Base-by-base conservation (phyloP, 805 yeast species). In the Scheffersomyces amazonensis region DNA sequence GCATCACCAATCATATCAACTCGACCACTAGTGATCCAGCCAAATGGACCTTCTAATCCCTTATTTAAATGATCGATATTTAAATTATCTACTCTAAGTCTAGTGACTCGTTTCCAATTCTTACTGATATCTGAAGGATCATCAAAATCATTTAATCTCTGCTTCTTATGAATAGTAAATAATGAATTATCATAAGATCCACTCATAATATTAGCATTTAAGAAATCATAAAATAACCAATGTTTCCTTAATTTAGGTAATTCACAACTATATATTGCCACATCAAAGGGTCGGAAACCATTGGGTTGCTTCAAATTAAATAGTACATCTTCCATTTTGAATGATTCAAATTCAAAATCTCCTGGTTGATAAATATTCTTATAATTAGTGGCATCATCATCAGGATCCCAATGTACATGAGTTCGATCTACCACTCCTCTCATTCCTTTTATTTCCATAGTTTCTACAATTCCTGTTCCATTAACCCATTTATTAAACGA, bases 1-100 rank as follows among this genome's bases (percentile, higher is more conserved):
- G 91, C 79, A 54, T 93, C 97, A 6, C 96, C 97, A 46, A 87
- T 66, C 81, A 93, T 83, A 60, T 93, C 97, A 16, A 91, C 98
- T 36, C 80, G 80, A 11, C 99, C 99, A 44, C 78, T 75, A 5
- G 87, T 80, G 39, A 93, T 91, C 99, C 99, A 93, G 5, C 98
- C 97, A 61, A 93, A 88, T 10, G 98, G 96, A 0, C 99, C 99
- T 38, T 81, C 81, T 40, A 87, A 75, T 0, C 97, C 98, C 1
- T 87, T 78, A 55, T 93, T 93, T 41, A 93, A 64, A 61, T 93
- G 98, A 49, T 91, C 96, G 27, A 93, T 76, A 53, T 80, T 82
- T 39, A 93, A 75, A 20, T 88, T 81, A 56, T 93, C 98, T 25
- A 90, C 83, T 35, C 98, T 67, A 44, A 88, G 71, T 31, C 96